Evolutionary conservation across 768 basidiomycete species (phyloP).

Genomic region (Auriscalpium vulgare): DNA sequence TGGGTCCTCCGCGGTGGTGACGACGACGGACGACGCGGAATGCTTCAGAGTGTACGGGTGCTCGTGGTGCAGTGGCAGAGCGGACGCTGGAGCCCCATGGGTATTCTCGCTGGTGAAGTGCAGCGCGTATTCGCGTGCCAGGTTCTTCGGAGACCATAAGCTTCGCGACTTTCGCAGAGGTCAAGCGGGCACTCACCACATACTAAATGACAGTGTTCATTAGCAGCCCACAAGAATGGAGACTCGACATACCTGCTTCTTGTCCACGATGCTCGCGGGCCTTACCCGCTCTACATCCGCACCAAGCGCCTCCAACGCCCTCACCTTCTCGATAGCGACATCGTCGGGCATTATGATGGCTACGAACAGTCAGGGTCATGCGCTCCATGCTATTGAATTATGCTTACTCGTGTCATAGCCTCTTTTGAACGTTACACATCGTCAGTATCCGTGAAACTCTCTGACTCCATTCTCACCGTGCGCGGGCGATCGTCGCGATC

Average conservation of each 20-base stretch:
- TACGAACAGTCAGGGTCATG: slow-evolving; percentile 21
- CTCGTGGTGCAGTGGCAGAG: neutral
- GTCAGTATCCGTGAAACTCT: neutral
- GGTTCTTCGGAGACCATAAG: slow-evolving; percentile 47
- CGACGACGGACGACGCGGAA: slow-evolving; percentile 41
- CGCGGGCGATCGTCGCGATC: slow-evolving; percentile 85
- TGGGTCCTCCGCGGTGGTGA: slow-evolving; percentile 37
- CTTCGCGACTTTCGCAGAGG: neutral
- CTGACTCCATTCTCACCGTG: slow-evolving; percentile 44
- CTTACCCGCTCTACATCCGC: slow-evolving; percentile 85
- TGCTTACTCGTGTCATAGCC: slow-evolving; percentile 77
- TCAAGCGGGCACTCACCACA: slow-evolving; percentile 28
- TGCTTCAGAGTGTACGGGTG: slow-evolving; percentile 22
- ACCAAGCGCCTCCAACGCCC: slow-evolving; percentile 74
- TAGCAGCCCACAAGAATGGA: slow-evolving; percentile 11
- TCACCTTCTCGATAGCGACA: slow-evolving; percentile 86
- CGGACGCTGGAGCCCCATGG: neutral
- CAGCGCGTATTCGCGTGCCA: slow-evolving; percentile 72
- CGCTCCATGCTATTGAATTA: neutral
- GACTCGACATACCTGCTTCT: slow-evolving; percentile 62
- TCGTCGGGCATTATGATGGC: slow-evolving; percentile 90
- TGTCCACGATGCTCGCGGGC: slow-evolving; percentile 95
- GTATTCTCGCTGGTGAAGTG: slow-evolving; percentile 52
- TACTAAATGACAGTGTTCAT: slow-evolving; percentile 10
- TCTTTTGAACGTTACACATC: slow-evolving; percentile 29